Evolutionary conservation across 495 filamentous ascomycete species (phyloP), one percentile per base, ranked within the genome.

Genomic region (Podospora pseudopauciseta): DNA sequence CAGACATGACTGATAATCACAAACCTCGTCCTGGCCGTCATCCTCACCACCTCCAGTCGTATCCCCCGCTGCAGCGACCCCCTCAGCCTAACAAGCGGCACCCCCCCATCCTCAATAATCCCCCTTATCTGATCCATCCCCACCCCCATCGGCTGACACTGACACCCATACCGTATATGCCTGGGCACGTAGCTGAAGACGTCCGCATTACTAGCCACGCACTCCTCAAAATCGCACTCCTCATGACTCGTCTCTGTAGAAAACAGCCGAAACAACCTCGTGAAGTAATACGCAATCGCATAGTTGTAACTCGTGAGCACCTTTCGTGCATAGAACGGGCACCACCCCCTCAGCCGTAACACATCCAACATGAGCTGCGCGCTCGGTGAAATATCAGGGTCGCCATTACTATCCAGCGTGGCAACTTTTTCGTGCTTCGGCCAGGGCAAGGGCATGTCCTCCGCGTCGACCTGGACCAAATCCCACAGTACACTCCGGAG

Each of bases 1-100:
- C 72, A 73, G 2, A 71, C 73, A 30, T 74, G 73, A 5, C 70
- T 73, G 13, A 74, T 19, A 16, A 70, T 53, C 4, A 73, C 68
- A 56, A 66, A 72, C 0, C 66, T 68, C 5, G 71, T 74, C 18
- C 62, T 6, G 0, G 71, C 62, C 5, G 71, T 70, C 70, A 74
- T 69, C 20, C 67, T 58, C 3, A 28, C 54, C 0, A 72, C 61
- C 13, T 72, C 60, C 2, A 74, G 60, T 28, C 61, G 15, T 0
- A 69, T 59, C 4, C 68, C 69, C 11, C 59, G 65, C 39, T 62
- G 68, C 0, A n/a, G 16, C 7, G 64, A 65, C 0, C 63, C 30
- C 15, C 60, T 65, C 4, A 74, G 56, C 4, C 66, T 65, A 9
- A 74, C 34, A 6, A 74, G n/a, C 2, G 73, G 73, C 2, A 74